Percentiles rank a stretch among this genome's conserved stretches.
These are phyloP conservation scores for Scheffersomyces lignicola DNA, from an alignment of 1,139 yeast genomes.

Conservation along the genomic window DNA sequence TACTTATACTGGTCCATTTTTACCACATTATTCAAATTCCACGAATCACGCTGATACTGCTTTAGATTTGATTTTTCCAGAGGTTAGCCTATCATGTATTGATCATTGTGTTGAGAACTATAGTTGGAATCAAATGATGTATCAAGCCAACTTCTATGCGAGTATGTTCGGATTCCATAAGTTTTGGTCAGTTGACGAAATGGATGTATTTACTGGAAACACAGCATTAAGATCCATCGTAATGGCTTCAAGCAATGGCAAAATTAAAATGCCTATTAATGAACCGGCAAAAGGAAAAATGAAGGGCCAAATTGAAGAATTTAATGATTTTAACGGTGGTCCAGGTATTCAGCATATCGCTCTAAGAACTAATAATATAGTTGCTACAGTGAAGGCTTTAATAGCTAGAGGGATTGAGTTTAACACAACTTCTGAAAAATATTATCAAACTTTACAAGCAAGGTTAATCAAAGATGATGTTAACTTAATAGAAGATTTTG, in stretches of 20 bases:
- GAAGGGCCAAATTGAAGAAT: constrained; percentile 81
- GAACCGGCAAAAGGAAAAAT: constrained; percentile 73
- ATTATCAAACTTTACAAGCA: constrained; percentile 51
- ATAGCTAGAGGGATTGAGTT: constrained; percentile 66
- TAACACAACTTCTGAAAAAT: constrained; percentile 54
- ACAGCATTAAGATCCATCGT: constrained; percentile 74
- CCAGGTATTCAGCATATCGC: constrained; percentile 88
- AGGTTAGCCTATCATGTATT: constrained; percentile 40
- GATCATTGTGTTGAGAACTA: constrained; percentile 85
- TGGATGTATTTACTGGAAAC: constrained; percentile 63
- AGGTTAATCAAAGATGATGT: constrained; percentile 40
- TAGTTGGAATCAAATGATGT: constrained; percentile 65
- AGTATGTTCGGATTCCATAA: constrained; percentile 68
- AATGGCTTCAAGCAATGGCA: constrained; percentile 68
- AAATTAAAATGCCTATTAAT: constrained; percentile 76
- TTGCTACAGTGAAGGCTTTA: constrained; percentile 55
- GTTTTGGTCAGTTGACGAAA: constrained; percentile 84
- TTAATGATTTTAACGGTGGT: constrained; percentile 69
- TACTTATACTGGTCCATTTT: constrained; percentile 47
- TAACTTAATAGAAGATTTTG: constrained; percentile 46
- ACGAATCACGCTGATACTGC: constrained; percentile 8
- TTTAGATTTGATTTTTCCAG: constrained; percentile 24
- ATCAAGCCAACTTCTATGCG: constrained; percentile 59
- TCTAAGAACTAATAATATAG: constrained; percentile 57
- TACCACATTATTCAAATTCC: constrained; percentile 53